Evolutionary conservation across 345 rosid genomes (phyloP), one percentile per base, ranked within the genome.

Genomic region (Lepidium sativum): DNA sequence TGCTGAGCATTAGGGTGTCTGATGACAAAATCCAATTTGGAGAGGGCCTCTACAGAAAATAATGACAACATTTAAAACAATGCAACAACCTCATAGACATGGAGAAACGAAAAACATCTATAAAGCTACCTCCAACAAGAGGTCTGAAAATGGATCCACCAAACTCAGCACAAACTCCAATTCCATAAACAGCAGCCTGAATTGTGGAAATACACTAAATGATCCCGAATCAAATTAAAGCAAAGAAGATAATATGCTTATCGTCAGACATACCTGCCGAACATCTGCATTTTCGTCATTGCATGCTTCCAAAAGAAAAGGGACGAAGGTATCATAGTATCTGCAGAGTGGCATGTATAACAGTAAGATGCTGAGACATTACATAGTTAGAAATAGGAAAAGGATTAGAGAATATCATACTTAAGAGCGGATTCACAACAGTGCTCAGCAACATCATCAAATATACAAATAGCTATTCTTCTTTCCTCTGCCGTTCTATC

Each of bases 121-220:
- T 11, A 56, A 32, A 63, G 51, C 23, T 57, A 86, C 92, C 92
- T 76, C 82, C 80, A 33, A 86, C 83, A 47, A 82, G 82, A 51
- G 86, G 82, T 50, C 80, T 82, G 73, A 86, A 83, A 42, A 69
- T 71, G 29, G 83, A 74, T 23, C 89, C 92, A 23, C 92, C 89
- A 56, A 80, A 80, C 79, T 86, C 89, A 0, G 92, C 82, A 54
- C 88, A 83, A 40, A 83, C 80, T 65, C 92, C 92, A 43, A 86
- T 75, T 58, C 88, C 92, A 68, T 82, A 86, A 15, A 84, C 86
- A n/a, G 92, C 92, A 17, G 88, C 86, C 92, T 86, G 65, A 62
- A 64, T 70, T 12, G 20, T 50, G 56, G 60, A 21, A 15, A 65
- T 6, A 51, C 15, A 52, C 6, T 8, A 42, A 55, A 20, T 27